Evolutionary conservation across 768 basidiomycete species (phyloP).

Genomic region (Amanita fuliginea): DNA sequence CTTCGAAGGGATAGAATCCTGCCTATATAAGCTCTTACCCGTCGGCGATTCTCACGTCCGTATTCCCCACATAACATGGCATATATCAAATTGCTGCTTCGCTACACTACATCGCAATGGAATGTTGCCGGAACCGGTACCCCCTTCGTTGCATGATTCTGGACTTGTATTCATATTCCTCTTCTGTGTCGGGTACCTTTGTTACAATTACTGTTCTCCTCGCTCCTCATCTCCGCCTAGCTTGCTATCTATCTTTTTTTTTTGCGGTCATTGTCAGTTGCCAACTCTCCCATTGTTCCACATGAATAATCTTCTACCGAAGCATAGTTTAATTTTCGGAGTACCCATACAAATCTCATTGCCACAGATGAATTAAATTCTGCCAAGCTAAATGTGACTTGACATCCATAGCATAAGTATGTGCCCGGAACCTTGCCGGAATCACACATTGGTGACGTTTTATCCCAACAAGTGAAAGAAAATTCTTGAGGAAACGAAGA

Average conservation of each 20-base stretch:
- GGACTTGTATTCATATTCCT: conserved; percentile 33
- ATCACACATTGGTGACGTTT: too few species aligned
- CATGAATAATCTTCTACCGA: conserved; percentile 2
- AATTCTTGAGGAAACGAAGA: background rate
- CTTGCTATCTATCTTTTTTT: conserved; percentile 16
- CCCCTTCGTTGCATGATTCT: conserved; percentile 10
- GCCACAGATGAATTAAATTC: conserved; percentile 2
- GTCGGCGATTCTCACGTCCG: background rate
- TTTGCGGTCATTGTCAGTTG: conserved; percentile 3
- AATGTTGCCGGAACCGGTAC: conserved; percentile 3
- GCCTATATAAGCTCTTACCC: background rate
- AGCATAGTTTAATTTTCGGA: conserved; percentile 5
- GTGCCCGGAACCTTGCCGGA: too few species aligned
- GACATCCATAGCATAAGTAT: too few species aligned
- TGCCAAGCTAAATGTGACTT: too few species aligned
- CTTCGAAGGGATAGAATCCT: conserved; percentile 1
- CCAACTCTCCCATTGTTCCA: background rate
- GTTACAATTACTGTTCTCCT: conserved; percentile 19
- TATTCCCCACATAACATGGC: background rate
- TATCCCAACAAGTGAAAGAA: background rate
- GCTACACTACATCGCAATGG: background rate
- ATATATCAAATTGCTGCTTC: background rate
- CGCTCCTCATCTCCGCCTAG: conserved; percentile 9
- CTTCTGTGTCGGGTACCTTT: conserved; percentile 13
- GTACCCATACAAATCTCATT: background rate